Evolutionary conservation across 1,284 basidiomycete genomes (phyloP), one percentile per base, ranked within the genome.

Genomic region (Ganoderma resinaceum): DNA sequence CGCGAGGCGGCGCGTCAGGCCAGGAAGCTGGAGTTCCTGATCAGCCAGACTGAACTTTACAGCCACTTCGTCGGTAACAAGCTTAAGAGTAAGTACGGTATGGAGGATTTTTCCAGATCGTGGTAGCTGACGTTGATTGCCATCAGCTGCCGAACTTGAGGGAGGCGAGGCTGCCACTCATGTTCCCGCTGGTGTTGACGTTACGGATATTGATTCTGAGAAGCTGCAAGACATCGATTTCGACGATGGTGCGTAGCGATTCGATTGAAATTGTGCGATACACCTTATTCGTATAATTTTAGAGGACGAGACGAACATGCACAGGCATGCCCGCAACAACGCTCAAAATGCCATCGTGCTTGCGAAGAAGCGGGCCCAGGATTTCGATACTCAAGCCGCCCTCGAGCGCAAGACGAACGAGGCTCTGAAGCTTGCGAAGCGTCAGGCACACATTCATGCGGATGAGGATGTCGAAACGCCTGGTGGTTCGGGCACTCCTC

Each of bases 61-160:
- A 98, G 95, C 74, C 98, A 99, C 84, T 99, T 99, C 85, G 96
- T 99, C 69, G 97, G 98, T 49, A 98, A 92, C 82, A 99, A 99
- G 83, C 89, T 99, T 76, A 98, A 98, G 84, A 99, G 94, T 95
- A 78, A 76, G 91, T 84, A 29, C 64, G 31, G 49, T 64, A 53
- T 62, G 58, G 61, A 38, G 59, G 65, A 38, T 68, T 63, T 63
- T 65, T 64, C 57, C 66, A 53, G 31, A 66, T 66, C 63, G 29
- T 40, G 5, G 63, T 58, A 46, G 74, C 61, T 55, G 14, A 49
- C 46, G 23, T 63, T 67, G 20, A 63, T 62, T 16, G 26, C 70
- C 62, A 58, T 49, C 76, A 96, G 95, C 97, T 57, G 89, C 91
- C 67, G 97, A 98, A 78, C 90, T 97, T 33, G 95, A 98, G 81